Evolutionary conservation across 139 green algal species (phyloP).

Genomic region (Picocystis salinarum): DNA sequence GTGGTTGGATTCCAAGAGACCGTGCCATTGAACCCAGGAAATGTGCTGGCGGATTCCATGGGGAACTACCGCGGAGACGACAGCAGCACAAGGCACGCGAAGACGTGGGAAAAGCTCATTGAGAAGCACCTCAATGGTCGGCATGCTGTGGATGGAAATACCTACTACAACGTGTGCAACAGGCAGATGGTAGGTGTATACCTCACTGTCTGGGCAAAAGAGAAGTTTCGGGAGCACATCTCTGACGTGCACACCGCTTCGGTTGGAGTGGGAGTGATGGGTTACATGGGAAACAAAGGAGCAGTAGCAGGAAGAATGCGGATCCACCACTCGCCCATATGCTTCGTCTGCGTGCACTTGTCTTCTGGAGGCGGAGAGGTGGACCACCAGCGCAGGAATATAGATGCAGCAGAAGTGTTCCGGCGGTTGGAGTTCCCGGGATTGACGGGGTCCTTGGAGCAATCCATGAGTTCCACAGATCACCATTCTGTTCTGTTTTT

Average conservation of each 20-base stretch:
- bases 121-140: slow-evolving; percentile 11
- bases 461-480: background rate
- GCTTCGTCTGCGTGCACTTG: slow-evolving; percentile 43
- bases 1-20: slow-evolving; percentile 64
- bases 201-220: slow-evolving; percentile 59
- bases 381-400: slow-evolving; percentile 7
- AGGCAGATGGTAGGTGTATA: slow-evolving; percentile 78
- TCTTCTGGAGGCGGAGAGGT: slow-evolving; percentile 24
- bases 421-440: slow-evolving; percentile 7
- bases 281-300: slow-evolving; percentile 69
- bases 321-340: slow-evolving; percentile 36
- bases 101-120: slow-evolving; percentile 18
- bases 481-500: background rate
- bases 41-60: slow-evolving; percentile 36
- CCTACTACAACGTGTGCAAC: no score
- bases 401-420: slow-evolving; percentile 15
- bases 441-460: no score
- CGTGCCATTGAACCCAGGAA: slow-evolving; percentile 49
- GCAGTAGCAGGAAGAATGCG: slow-evolving; percentile 42
- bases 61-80: no score
- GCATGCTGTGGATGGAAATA: no score
- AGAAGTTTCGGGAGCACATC: slow-evolving; percentile 31
- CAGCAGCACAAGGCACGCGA: no score
- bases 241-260: slow-evolving; percentile 32
- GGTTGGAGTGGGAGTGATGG: slow-evolving; percentile 43